These are phyloP conservation scores for Hygrocybe coccinea DNA, from an alignment of 768 basidiomycete genomes.

Conservation along the genomic window DNA sequence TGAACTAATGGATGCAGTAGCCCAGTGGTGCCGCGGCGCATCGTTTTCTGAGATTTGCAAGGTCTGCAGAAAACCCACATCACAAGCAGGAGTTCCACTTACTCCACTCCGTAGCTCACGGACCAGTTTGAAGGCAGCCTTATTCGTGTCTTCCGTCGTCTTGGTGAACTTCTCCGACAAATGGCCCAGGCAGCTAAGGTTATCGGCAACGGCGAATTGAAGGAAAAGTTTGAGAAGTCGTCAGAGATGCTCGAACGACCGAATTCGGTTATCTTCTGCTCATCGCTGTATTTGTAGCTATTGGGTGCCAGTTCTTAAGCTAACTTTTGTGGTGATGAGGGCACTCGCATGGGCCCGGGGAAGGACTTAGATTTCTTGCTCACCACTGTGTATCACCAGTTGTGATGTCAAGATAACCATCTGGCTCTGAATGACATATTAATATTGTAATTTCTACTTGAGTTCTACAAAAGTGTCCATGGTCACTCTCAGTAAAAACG, in stretches of 20 bases:
- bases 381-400: too few species aligned
- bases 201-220: constrained; percentile 90
- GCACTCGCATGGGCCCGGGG: too few species aligned
- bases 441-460: too few species aligned
- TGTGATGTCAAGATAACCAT: too few species aligned
- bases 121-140: constrained; percentile 96
- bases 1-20: constrained; percentile 96
- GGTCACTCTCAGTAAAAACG: too few species aligned
- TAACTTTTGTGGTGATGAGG: too few species aligned
- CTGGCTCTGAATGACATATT: too few species aligned
- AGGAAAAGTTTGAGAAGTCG: constrained; percentile 89
- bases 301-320: too few species aligned
- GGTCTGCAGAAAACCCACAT: constrained; percentile 39
- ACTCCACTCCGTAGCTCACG: constrained; percentile 57
- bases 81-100: neutral
- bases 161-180: constrained; percentile 92
- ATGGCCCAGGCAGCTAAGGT: constrained; percentile 96
- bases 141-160: constrained; percentile 90
- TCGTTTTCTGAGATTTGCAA: constrained; percentile 96
- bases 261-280: constrained; percentile 90
- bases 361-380: too few species aligned
- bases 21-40: constrained; percentile 97
- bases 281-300: constrained; percentile 76
- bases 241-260: constrained; percentile 91
- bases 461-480: too few species aligned